phyloP scores from a whole-genome alignment of 2,329 filamentous ascomycete species.

The Colletotrichum agaves region DNA sequence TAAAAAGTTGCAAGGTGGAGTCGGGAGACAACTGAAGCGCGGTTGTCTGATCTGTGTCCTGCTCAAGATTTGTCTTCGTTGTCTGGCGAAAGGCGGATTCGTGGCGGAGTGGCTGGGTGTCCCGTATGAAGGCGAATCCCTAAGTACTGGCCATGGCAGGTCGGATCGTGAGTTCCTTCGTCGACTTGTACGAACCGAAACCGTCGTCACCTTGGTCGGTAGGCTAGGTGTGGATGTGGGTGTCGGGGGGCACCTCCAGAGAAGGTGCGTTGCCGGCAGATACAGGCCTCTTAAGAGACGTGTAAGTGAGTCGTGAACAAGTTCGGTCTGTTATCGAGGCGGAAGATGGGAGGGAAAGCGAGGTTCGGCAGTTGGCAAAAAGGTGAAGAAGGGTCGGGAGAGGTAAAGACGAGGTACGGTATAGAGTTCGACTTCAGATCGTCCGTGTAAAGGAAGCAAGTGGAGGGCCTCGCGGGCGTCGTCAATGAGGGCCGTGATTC shows the following conservation, averaged over 20 bases:
- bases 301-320: background rate
- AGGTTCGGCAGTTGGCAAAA: background rate
- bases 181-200: background rate
- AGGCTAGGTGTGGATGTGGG: background rate
- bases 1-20: background rate
- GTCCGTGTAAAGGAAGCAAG: conserved; percentile 35
- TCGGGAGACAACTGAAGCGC: background rate
- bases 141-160: conserved; percentile 29
- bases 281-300: background rate
- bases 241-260: background rate
- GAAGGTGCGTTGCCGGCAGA: background rate
- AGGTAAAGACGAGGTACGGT: background rate
- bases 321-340: background rate
- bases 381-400: background rate
- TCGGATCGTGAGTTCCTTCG: background rate
- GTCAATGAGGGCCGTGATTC: conserved; percentile 33
- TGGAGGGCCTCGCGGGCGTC: conserved; percentile 31
- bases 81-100: background rate
- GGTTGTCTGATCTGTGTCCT: background rate
- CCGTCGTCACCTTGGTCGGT: background rate
- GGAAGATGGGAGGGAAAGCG: conserved; percentile 3
- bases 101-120: background rate
- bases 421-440: conserved; percentile 14
- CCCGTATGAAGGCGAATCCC: background rate
- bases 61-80: background rate